Evolutionary conservation across 2,329 filamentous ascomycete species (phyloP), one percentile per base, ranked within the genome.

Genomic region (Colletotrichum somersetense): DNA sequence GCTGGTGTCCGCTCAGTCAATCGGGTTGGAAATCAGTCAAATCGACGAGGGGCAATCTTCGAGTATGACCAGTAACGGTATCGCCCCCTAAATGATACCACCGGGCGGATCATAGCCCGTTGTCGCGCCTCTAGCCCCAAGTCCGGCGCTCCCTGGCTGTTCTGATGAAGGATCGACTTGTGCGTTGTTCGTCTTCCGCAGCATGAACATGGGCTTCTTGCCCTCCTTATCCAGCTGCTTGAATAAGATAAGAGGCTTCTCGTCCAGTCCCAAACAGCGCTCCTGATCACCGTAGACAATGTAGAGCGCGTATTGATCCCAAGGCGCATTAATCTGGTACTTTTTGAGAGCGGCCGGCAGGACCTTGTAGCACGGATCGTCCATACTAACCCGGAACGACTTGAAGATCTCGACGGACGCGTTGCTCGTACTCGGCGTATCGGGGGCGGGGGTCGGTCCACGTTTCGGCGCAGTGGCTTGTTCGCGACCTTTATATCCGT

Each of bases 251-350:
- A 99, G 85, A 12, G 96, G 96, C 78, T 97, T 96, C 83, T 99
- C 96, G 70, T 98, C 93, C 75, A 97, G 86, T 0, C 93, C 94
- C 48, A 99, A 83, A 80, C 96, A 98, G 18, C 96, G 91, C 84
- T 99, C 96, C 82, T 98, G 95, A 78, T 98, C 95, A n/a, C 96
- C 96, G 77, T 98, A 97, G 5, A 99, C 96, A 80, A 99, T 99
- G 80, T 98, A 99, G 42, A 99, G 85, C 0, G 96, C 96, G 80
- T 99, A 99, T 79, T 98, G 94, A 76, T 97, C 93, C 93, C 95
- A 98, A 62, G 97, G 96, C 30, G 95, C 96, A 76, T 97, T 96
- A 85, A 99, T 99, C 79, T 98, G 96, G 84, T 99, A 99, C 81
- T 98, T 97, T 80, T 97, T 97, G 23, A 99, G 88, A 2, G 96